These are phyloP conservation scores for Ilyonectria sp. DNA, from an alignment of 2,329 filamentous ascomycete genomes.

Conservation along the genomic window DNA sequence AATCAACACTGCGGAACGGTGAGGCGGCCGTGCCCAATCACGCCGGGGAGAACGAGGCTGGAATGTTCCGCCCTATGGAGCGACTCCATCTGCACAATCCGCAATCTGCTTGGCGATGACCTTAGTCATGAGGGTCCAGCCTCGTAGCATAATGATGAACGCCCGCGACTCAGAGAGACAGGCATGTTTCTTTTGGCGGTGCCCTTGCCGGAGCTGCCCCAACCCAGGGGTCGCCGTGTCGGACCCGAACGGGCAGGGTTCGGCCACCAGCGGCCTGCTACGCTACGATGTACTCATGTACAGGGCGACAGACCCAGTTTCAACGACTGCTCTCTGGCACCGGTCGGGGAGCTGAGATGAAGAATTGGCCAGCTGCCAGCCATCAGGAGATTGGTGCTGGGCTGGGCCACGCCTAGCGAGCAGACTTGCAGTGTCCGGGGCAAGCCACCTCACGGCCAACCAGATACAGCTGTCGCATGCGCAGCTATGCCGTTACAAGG, in stretches of 20 bases:
- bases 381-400: slow-evolving; percentile 24
- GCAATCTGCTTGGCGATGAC: not conserved
- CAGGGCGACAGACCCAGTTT: not conserved
- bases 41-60: slow-evolving; percentile 4
- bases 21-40: slow-evolving; percentile 19
- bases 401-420: slow-evolving; percentile 22
- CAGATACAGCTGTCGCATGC: slow-evolving; percentile 6
- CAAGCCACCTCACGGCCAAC: slow-evolving; percentile 25
- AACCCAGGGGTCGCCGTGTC: not conserved
- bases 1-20: slow-evolving; percentile 27
- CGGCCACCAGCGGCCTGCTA: not conserved
- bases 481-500: slow-evolving; percentile 15
- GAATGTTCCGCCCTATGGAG: slow-evolving; percentile 24
- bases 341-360: not conserved
- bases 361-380: not conserved
- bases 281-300: not conserved
- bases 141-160: not conserved
- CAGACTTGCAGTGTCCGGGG: slow-evolving; percentile 23
- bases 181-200: not conserved
- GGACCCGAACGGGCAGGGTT: not conserved
- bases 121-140: slow-evolving; percentile 7
- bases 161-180: not conserved
- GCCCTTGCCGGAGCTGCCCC: not conserved
- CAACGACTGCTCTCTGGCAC: not conserved
- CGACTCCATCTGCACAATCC: slow-evolving; percentile 6